Evolutionary conservation across 768 basidiomycete species (phyloP).

Genomic region (Psilocybe cubensis): DNA sequence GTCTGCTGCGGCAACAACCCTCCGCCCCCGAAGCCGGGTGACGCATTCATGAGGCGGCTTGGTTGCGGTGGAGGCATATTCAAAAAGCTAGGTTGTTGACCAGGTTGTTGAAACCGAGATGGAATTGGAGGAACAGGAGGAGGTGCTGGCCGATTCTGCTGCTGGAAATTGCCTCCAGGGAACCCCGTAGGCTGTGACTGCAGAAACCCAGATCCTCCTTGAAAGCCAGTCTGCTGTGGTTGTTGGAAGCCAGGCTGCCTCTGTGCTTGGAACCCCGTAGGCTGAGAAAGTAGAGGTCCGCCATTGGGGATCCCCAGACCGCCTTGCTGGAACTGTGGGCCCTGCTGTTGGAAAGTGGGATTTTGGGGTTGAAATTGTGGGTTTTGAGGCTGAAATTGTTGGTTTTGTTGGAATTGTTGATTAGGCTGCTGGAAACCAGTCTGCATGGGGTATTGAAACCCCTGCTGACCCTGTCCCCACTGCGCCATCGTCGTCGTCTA

Average conservation of each 20-base stretch:
- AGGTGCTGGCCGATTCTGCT: constrained; percentile 47
- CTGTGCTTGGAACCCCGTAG: constrained; percentile 57
- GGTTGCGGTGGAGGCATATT: constrained; percentile 42
- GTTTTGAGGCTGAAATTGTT: constrained; percentile 49
- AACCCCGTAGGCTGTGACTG: constrained; percentile 61
- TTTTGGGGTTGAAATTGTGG: constrained; percentile 47
- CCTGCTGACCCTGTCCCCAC: constrained; percentile 71
- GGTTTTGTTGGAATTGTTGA: constrained; percentile 45
- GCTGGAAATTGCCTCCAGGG: constrained; percentile 42
- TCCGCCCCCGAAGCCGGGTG: constrained; percentile 51
- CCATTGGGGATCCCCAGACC: constrained; percentile 37
- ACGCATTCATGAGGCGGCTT: constrained; percentile 57
- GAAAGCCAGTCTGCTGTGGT: constrained; percentile 63
- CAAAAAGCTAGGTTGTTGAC: constrained; percentile 44
- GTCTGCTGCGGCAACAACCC: constrained; percentile 57
- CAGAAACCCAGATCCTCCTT: constrained; percentile 43
- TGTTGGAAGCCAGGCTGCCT: constrained; percentile 51
- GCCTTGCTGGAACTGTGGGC: constrained; percentile 40
- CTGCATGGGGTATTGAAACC: constrained; percentile 75
- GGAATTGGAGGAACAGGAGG: constrained; percentile 71
- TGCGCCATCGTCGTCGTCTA: constrained; percentile 65
- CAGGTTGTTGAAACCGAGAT: constrained; percentile 59
- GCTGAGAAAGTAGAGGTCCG: constrained; percentile 60
- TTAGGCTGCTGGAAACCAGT: constrained; percentile 60
- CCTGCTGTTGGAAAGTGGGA: constrained; percentile 43